Percentiles rank a stretch among this genome's conserved stretches.
Conservation (phyloP, 352 stramenopile genomes). For the Globisporangium okanoganense region DNA sequence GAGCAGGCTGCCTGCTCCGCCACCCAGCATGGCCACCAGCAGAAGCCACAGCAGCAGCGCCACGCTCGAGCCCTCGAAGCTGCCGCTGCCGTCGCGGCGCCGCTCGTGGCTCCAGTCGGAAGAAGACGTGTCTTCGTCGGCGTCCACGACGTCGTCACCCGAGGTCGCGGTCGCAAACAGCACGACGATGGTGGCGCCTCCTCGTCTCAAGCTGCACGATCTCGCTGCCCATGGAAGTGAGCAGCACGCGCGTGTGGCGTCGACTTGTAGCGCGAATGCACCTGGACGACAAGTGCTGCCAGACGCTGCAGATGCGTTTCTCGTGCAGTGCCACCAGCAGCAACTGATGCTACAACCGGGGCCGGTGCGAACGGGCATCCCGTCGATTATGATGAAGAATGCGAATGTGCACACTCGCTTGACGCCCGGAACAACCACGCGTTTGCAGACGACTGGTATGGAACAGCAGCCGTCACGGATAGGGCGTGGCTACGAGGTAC, state of each 20-base stretch:
- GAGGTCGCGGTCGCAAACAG: conserved; percentile 3
- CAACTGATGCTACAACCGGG: not conserved
- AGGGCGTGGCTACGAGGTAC: conserved; percentile 9
- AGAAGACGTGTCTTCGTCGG: conserved; percentile 9
- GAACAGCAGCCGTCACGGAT: conserved; percentile 2
- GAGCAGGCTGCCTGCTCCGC: conserved; percentile 1
- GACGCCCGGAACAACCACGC: not conserved
- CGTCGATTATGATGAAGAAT: not conserved
- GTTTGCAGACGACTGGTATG: not conserved
- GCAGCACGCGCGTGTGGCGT: not conserved
- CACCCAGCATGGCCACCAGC: not conserved
- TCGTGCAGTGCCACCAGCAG: not conserved
- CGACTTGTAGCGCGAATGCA: not conserved
- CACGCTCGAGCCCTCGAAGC: not conserved
- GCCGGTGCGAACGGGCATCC: conserved; percentile 3
- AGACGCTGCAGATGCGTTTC: not conserved
- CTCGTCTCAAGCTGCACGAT: conserved; percentile 20
- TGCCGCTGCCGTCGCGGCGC: not conserved
- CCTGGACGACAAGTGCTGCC: not conserved
- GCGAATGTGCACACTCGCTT: not conserved
- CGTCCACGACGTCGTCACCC: conserved; percentile 10
- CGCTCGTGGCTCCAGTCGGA: conserved; percentile 5
- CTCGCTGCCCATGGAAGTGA: not conserved
- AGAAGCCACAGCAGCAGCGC: not conserved
- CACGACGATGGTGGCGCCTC: conserved; percentile 7